These are phyloP conservation scores for Cucurbita moschata DNA, from an alignment of 306 rosid genomes.

Conservation along the genomic window DNA sequence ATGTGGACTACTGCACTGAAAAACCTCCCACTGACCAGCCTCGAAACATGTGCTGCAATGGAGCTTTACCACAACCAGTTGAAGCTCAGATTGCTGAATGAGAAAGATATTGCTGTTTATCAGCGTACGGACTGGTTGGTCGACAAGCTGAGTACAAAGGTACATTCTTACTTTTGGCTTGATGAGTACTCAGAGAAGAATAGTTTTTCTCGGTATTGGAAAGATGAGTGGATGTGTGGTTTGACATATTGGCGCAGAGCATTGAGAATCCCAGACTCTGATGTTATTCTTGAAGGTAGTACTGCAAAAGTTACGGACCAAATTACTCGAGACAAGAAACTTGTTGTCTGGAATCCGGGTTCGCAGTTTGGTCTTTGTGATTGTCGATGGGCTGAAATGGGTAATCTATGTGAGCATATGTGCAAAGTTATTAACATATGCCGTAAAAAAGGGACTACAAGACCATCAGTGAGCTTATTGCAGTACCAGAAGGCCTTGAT, in stretches of 20 bases:
- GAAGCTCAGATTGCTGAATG: conserved; percentile 61
- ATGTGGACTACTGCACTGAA: conserved; percentile 49
- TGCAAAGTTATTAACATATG: conserved; percentile 43
- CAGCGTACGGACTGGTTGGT: conserved; percentile 73
- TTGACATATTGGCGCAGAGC: conserved; percentile 84
- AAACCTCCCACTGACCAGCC: conserved; percentile 74
- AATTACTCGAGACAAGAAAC: conserved; percentile 30
- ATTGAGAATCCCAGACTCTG: conserved; percentile 49
- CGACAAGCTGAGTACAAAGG: conserved; percentile 72
- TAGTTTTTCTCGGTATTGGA: conserved; percentile 71
- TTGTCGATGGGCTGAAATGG: conserved; percentile 72
- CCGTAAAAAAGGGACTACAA: conserved; percentile 23
- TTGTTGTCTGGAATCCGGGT: conserved; percentile 63
- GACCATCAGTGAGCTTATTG: conserved; percentile 46
- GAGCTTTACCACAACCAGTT: conserved; percentile 77
- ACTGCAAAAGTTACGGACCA: conserved; percentile 49
- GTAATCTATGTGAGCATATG: conserved; percentile 72
- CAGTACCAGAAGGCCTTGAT: conserved; percentile 56
- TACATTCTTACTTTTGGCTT: conserved; percentile 85
- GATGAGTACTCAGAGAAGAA: conserved; percentile 78
- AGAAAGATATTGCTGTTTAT: conserved; percentile 43
- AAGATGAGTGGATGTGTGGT: conserved; percentile 79
- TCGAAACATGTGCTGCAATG: conserved; percentile 66
- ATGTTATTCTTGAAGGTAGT: conserved; percentile 41
- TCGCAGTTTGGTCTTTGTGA: conserved; percentile 56